A percentile compares a stretch with the other conserved stretches of the same genome.
phyloP scores from a whole-genome alignment of 345 rosid genomes.

The Linum tenue region DNA sequence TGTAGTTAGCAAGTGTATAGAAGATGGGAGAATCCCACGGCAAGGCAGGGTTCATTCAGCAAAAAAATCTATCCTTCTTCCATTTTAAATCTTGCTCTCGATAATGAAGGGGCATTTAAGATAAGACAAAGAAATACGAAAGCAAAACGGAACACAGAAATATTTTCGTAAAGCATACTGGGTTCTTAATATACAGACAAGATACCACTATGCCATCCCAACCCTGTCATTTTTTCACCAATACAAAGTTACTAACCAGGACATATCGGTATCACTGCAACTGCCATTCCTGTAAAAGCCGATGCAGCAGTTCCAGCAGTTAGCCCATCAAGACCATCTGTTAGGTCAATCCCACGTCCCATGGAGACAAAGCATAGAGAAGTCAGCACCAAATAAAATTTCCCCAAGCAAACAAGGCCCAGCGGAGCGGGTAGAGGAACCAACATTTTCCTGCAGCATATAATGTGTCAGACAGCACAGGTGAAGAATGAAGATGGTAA shows the following conservation, averaged over 20 bases:
- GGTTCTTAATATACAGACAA: not conserved
- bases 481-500: not conserved
- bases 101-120: too few species aligned
- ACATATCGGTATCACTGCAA: constrained; percentile 84
- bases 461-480: not conserved
- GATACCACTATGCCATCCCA: not conserved
- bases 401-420: constrained; percentile 72
- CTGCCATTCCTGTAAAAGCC: constrained; percentile 80
- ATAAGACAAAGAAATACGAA: too few species aligned
- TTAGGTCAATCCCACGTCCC: constrained; percentile 67
- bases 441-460: constrained; percentile 62
- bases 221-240: too few species aligned
- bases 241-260: constrained; percentile 47
- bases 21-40: too few species aligned
- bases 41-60: too few species aligned
- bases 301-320: constrained; percentile 80
- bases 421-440: constrained; percentile 78
- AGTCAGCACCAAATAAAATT: constrained; percentile 53
- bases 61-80: too few species aligned
- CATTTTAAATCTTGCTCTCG: too few species aligned
- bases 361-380: constrained; percentile 71
- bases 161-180: not conserved
- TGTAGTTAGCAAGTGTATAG: constrained; percentile 7
- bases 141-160: not conserved
- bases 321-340: constrained; percentile 81